phyloP scores from a whole-genome alignment of 75 land plant species.

The Pinus tabuliformis region DNA sequence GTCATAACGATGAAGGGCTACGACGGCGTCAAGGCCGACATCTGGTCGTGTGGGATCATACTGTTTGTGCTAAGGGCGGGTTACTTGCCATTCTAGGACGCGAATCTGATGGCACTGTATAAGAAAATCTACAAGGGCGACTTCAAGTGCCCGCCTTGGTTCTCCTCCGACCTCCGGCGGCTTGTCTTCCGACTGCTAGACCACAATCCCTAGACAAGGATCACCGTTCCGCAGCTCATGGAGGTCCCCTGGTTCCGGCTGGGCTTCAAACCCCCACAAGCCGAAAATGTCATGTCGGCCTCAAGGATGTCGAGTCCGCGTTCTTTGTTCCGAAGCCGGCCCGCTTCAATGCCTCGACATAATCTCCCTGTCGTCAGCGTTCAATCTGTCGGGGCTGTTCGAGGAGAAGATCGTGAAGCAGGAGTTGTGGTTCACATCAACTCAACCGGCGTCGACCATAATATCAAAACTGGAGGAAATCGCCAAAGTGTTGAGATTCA shows the following conservation, averaged over 20 bases:
- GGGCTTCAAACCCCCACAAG: constrained; percentile 11
- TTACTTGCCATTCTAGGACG: constrained; percentile 40
- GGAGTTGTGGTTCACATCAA: constrained; percentile 39
- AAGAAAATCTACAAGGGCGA: constrained; percentile 57
- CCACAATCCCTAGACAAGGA: constrained; percentile 51
- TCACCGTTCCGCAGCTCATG: constrained; percentile 44
- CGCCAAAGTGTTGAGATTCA: constrained; percentile 43
- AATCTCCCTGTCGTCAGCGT: constrained; percentile 55
- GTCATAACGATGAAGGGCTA: constrained; percentile 56
- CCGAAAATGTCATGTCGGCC: background rate
- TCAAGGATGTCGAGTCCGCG: background rate
- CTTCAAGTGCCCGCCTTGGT: constrained; percentile 74
- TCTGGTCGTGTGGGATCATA: constrained; percentile 77
- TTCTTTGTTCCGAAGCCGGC: constrained; percentile 27
- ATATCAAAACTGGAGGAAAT: constrained; percentile 45
- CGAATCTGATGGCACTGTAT: background rate
- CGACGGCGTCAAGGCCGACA: constrained; percentile 69
- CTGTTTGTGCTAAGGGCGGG: constrained; percentile 62
- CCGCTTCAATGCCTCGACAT: constrained; percentile 61
- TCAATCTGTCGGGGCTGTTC: constrained; percentile 61
- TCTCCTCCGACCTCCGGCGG: constrained; percentile 50
- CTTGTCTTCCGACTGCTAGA: constrained; percentile 54
- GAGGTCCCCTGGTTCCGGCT: constrained; percentile 48
- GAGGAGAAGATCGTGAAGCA: constrained; percentile 40
- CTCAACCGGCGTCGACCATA: constrained; percentile 23